These are phyloP conservation scores for Cutaneotrichosporon sp. DNA, from an alignment of 1,284 basidiomycete genomes.

Conservation along the genomic window DNA sequence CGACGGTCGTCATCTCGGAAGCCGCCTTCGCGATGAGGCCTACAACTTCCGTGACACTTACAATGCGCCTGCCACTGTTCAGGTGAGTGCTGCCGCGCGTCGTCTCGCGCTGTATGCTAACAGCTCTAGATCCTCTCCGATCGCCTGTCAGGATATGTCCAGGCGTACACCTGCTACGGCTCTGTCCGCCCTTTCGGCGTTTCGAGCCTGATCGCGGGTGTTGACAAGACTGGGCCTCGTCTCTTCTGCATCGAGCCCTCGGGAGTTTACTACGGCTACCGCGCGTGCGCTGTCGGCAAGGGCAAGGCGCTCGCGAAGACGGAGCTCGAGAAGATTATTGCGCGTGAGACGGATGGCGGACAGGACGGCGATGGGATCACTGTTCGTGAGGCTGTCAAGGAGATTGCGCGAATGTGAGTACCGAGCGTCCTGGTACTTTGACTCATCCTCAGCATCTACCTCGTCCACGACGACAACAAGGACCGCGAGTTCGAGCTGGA, in stretches of 20 bases:
- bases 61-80: slow-evolving; percentile 73
- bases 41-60: slow-evolving; percentile 73
- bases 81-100: slow-evolving; percentile 60
- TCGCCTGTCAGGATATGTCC: slow-evolving; percentile 83
- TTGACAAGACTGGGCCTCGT: slow-evolving; percentile 85
- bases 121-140: slow-evolving; percentile 60
- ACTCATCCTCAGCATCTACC: slow-evolving; percentile 72
- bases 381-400: slow-evolving; percentile 79
- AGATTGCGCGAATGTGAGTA: slow-evolving; percentile 91
- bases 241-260: slow-evolving; percentile 94
- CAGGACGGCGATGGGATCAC: slow-evolving; percentile 53
- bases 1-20: slow-evolving; percentile 87
- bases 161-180: slow-evolving; percentile 96
- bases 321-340: slow-evolving; percentile 86
- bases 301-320: slow-evolving; percentile 97
- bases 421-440: background rate
- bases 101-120: background rate
- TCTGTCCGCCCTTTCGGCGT: slow-evolving; percentile 97
- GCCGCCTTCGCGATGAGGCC: slow-evolving; percentile 83
- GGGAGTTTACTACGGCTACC: slow-evolving; percentile 90
- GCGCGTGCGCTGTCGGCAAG: slow-evolving; percentile 93
- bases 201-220: slow-evolving; percentile 83
- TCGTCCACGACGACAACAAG: slow-evolving; percentile 85
- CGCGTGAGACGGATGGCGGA: slow-evolving; percentile 32
- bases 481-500: slow-evolving; percentile 98